Evolutionary conservation across 192 early-diverging fungal genomes (phyloP).

Genomic region (Gaertneriomyces semiglobifer): DNA sequence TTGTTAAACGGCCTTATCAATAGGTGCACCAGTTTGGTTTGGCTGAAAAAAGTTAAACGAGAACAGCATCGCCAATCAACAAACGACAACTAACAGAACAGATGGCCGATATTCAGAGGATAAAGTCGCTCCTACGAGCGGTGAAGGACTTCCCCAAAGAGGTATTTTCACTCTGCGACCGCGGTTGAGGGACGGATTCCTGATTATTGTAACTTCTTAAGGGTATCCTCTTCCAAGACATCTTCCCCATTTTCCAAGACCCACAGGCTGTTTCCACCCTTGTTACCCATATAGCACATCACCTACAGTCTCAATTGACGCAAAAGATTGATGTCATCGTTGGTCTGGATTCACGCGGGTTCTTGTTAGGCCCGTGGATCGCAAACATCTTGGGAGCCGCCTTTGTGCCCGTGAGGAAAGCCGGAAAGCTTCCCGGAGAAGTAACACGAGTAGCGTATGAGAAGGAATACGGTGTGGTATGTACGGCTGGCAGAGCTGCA

Average conservation of each 20-base stretch:
- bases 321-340: slow-evolving; percentile 85
- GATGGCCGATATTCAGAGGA: slow-evolving; percentile 27
- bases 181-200: background rate
- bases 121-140: slow-evolving; percentile 38
- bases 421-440: slow-evolving; percentile 90
- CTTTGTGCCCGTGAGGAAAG: slow-evolving; percentile 95
- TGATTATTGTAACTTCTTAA: slow-evolving; percentile 30
- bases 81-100: background rate
- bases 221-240: slow-evolving; percentile 95
- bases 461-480: slow-evolving; percentile 86
- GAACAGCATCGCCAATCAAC: no score
- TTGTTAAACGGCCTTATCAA: no score
- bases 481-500: background rate
- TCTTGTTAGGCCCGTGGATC: slow-evolving; percentile 90
- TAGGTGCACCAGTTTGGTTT: no score
- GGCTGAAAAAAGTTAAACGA: no score
- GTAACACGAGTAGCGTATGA: slow-evolving; percentile 68
- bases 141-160: slow-evolving; percentile 78
- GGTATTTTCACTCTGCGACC: slow-evolving; percentile 36
- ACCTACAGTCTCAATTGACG: slow-evolving; percentile 55
- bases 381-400: slow-evolving; percentile 81
- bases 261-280: slow-evolving; percentile 82
- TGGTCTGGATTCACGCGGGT: slow-evolving; percentile 96
- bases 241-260: slow-evolving; percentile 95
- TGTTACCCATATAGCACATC: slow-evolving; percentile 81